Conservation (phyloP, 1,139 yeast species). For the Taphrina communis region DNA sequence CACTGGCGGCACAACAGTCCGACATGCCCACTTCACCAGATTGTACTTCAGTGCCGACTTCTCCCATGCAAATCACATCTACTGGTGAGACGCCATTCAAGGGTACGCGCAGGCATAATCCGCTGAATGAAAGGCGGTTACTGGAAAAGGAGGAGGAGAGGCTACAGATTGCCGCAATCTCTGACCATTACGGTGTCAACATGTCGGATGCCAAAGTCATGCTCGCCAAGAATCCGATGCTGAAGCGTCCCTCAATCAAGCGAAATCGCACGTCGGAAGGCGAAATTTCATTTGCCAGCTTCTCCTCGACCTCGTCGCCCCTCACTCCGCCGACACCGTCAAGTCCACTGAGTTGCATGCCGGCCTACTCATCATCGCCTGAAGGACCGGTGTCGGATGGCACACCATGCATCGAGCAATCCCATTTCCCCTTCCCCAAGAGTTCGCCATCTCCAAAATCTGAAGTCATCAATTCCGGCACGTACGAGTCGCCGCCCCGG, state of each 20-base stretch:
- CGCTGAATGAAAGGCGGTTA: conserved; percentile 10
- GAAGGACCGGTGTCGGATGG: background rate
- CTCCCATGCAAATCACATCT: background rate
- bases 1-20: background rate
- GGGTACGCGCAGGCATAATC: conserved; percentile 11
- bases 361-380: conserved; percentile 6
- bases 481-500: conserved; percentile 1
- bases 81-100: conserved; percentile 28
- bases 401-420: background rate
- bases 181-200: conserved; percentile 13
- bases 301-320: background rate
- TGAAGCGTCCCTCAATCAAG: conserved; percentile 7
- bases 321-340: conserved; percentile 13
- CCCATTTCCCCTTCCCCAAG: conserved; percentile 6
- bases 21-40: background rate
- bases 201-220: conserved; percentile 23
- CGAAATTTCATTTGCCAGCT: conserved; percentile 10
- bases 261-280: conserved; percentile 21
- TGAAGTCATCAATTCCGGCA: background rate
- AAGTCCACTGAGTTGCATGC: conserved; percentile 8
- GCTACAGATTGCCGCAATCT: conserved; percentile 6
- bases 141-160: conserved; percentile 12
- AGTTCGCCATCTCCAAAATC: background rate
- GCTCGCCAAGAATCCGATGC: conserved; percentile 19
- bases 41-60: background rate